Conservation (phyloP, 1,284 basidiomycete species). For the Irpex sp. region DNA sequence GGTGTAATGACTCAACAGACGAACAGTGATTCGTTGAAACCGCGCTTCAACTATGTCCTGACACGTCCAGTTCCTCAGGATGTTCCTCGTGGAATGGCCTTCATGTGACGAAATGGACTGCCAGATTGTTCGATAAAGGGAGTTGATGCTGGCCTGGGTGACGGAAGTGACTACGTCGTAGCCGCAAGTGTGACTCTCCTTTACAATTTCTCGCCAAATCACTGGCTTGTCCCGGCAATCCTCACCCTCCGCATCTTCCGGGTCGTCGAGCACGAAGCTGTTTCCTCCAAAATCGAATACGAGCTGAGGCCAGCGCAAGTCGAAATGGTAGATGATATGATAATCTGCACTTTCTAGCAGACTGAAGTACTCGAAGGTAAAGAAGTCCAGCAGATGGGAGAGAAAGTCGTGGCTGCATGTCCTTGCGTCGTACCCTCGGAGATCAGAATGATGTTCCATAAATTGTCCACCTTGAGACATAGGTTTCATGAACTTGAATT, state of each 20-base stretch:
- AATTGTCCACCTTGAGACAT: constrained; percentile 22
- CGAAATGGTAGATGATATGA: constrained; percentile 25
- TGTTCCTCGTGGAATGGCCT: background rate
- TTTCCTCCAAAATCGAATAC: no score
- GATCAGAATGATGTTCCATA: constrained; percentile 24
- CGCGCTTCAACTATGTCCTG: constrained; percentile 1
- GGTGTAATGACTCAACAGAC: constrained; percentile 8
- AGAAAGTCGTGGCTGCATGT: constrained; percentile 11
- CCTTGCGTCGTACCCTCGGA: constrained; percentile 19
- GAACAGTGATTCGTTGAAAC: constrained; percentile 5
- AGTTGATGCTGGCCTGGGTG: constrained; percentile 28
- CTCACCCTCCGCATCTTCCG: constrained; percentile 6
- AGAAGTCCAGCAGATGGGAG: constrained; percentile 23
- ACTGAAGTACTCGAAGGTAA: constrained; percentile 25
- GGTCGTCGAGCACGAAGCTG: constrained; percentile 2
- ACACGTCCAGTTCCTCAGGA: background rate
- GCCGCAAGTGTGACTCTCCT: constrained; percentile 22
- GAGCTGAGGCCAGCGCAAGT: constrained; percentile 16
- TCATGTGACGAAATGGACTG: constrained; percentile 2
- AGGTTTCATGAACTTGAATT: background rate
- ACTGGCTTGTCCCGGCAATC: constrained; percentile 1
- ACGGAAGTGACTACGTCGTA: constrained; percentile 31
- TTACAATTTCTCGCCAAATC: constrained; percentile 22
- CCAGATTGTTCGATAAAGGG: constrained; percentile 23
- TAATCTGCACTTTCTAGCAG: constrained; percentile 24